Evolutionary conservation across 805 yeast genomes (phyloP), one percentile per base, ranked within the genome.

Genomic region (Jamesozyma gamospora): DNA sequence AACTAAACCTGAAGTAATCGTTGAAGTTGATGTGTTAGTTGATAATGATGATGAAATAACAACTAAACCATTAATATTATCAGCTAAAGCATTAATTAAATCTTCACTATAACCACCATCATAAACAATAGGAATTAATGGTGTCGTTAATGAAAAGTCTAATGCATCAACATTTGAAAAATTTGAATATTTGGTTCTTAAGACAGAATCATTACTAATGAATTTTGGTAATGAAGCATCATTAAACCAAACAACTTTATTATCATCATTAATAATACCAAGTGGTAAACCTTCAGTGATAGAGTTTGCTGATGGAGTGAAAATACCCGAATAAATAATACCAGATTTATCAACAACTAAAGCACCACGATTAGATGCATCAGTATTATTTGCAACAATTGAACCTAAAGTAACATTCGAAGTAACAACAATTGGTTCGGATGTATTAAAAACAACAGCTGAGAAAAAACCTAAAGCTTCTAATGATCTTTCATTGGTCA

Each of bases 391-490:
- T 21, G 59, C 58, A 9, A 55, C 56, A 13, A 41, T 15, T 8
- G 48, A 28, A 33, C 52, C 59, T 32, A 43, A 42, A 13, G 41
- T 39, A 11, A 44, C 40, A 35, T 51, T 47, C n/a, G 46, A 44
- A 35, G 49, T 37, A 28, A 56, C 51, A 28, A 56, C 55, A 34
- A 56, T 45, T 34, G 56, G 52, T 31, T 48, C 46, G 14, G 44
- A 36, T 8, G 51, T 39, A 42, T 53, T 48, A 17, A 48, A 41
- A 13, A 54, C 37, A 14, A 51, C 45, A 26, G 55, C 45, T 32
- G 50, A 41, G 37, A 52, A 56, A 52, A 56, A 56, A 35, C 57
- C 58, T 32, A 55, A 42, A 21, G 51, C 41, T 42, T 51, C 59
- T 19, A 56, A 34, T 14, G 56, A 45, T n/a, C 41, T 41, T 25